Conservation (phyloP, 192 early-diverging fungal species). For the Entomortierella chlamydospora region DNA sequence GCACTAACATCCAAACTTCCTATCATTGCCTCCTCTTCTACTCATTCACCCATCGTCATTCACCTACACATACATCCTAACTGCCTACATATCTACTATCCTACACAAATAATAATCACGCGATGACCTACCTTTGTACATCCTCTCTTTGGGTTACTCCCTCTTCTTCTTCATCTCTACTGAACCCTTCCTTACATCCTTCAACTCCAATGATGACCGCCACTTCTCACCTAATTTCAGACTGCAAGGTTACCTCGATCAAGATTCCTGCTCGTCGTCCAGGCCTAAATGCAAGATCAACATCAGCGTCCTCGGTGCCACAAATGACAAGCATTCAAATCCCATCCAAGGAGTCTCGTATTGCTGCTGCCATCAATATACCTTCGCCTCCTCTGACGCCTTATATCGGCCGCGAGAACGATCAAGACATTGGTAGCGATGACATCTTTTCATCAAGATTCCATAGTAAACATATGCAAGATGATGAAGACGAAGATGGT, state of each 20-base stretch:
- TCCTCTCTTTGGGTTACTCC: no score
- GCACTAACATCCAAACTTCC: no score
- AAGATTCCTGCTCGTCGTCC: constrained; percentile 10
- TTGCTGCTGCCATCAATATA: constrained; percentile 18
- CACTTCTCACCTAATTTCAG: background rate
- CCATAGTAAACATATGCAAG: no score
- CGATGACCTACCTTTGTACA: no score
- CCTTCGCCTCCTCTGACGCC: constrained; percentile 43
- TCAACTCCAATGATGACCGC: no score
- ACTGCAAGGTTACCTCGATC: constrained; percentile 8
- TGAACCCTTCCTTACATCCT: no score
- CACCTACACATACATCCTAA: no score
- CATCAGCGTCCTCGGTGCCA: constrained; percentile 27
- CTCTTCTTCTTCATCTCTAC: no score
- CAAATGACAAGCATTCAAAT: background rate
- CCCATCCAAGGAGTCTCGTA: background rate
- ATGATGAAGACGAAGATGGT: background rate
- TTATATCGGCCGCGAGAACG: background rate
- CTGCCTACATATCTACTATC: no score
- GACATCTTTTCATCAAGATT: constrained; percentile 24
- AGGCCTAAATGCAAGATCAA: constrained; percentile 11
- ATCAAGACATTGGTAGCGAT: background rate
- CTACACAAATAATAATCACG: no score
- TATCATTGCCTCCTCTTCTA: no score
- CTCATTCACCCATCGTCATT: no score